phyloP scores from a whole-genome alignment of 768 basidiomycete species.

The Lactifluus piperatus region DNA sequence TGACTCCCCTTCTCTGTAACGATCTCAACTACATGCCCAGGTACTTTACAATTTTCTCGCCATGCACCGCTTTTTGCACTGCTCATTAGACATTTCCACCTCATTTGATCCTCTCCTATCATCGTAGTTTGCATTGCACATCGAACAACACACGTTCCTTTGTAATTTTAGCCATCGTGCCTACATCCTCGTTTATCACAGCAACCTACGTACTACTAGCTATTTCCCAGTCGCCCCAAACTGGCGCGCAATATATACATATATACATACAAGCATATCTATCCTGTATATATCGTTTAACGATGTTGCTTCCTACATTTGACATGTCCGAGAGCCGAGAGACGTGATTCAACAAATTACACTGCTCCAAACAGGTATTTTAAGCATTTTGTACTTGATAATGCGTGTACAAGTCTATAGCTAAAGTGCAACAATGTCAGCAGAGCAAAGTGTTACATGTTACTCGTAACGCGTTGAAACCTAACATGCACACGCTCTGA shows the following conservation, averaged over 20 bases:
- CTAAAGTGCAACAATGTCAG: too few species aligned
- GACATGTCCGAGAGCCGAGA: neutral
- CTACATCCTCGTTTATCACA: neutral
- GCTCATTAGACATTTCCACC: conserved; percentile 1
- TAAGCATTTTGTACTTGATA: too few species aligned
- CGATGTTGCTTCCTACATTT: neutral
- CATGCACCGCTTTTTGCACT: neutral
- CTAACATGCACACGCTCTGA: too few species aligned
- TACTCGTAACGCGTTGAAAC: too few species aligned
- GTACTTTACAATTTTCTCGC: neutral
- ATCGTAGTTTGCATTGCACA: neutral
- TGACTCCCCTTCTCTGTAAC: neutral
- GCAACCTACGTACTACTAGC: neutral
- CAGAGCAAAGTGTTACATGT: too few species aligned
- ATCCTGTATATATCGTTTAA: conserved; percentile 2
- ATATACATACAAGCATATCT: neutral
- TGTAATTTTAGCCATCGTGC: neutral
- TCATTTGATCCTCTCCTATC: neutral
- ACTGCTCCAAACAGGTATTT: too few species aligned
- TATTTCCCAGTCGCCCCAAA: neutral
- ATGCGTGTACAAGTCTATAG: too few species aligned
- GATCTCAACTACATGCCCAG: neutral
- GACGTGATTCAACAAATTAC: too few species aligned
- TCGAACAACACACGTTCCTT: neutral
- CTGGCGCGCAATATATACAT: neutral